These are phyloP conservation scores for Grigorovia jiainica DNA, from an alignment of 805 yeast species.

Conservation along the genomic window DNA sequence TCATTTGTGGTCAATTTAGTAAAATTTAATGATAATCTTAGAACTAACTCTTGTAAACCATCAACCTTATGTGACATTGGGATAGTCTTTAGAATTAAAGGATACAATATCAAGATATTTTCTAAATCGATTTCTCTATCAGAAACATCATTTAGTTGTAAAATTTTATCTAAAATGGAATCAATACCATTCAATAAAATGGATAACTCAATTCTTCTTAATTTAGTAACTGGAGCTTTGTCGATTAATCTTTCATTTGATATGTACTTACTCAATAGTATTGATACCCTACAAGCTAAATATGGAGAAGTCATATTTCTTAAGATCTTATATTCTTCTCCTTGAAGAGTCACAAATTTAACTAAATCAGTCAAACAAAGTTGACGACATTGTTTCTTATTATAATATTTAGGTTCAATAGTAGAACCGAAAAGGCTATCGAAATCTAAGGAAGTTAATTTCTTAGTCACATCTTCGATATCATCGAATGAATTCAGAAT, in stretches of 20 bases:
- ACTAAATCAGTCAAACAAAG: constrained; percentile 49
- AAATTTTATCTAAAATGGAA: constrained; percentile 15
- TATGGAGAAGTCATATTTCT: constrained; percentile 34
- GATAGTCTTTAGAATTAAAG: constrained; percentile 25
- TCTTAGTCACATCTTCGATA: constrained; percentile 31
- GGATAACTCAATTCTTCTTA: constrained; percentile 56
- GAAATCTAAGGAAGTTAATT: constrained; percentile 34
- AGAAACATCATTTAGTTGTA: background rate
- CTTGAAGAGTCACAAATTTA: constrained; percentile 28
- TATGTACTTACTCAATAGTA: constrained; percentile 53
- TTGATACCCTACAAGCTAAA: constrained; percentile 47
- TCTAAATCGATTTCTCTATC: constrained; percentile 5
- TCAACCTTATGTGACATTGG: constrained; percentile 26
- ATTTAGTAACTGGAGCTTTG: constrained; percentile 53
- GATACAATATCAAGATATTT: constrained; percentile 17
- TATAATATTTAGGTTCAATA: constrained; percentile 34
- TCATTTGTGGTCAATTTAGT: constrained; percentile 12
- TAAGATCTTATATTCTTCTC: constrained; percentile 11
- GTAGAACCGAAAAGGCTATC: constrained; percentile 58
- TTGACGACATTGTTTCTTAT: constrained; percentile 42
- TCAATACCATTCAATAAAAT: constrained; percentile 37
- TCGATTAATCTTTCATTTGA: constrained; percentile 53
- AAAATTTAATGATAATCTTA: constrained; percentile 21
- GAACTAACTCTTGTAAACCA: constrained; percentile 22
- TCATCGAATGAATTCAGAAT: constrained; percentile 22